Evolutionary conservation across 805 yeast genomes (phyloP), one percentile per base, ranked within the genome.

Genomic region (Metschnikowia drakensbergensis): DNA sequence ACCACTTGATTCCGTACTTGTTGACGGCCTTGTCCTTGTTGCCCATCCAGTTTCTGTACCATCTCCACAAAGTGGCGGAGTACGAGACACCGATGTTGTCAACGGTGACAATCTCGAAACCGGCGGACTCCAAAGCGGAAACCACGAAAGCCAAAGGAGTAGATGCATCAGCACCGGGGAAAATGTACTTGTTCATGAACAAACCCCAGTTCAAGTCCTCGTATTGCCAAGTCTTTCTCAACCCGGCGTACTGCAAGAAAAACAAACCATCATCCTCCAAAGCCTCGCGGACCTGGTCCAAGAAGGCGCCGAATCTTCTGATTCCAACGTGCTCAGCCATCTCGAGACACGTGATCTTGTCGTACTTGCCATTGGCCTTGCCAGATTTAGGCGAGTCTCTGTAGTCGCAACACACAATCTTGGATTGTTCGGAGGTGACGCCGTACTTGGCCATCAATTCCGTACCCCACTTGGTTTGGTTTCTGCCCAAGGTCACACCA

Each of bases 261-360:
- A 89, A 88, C 47, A 87, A 67, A 53, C 96, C 97, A 65, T 89
- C 96, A 64, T 89, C 97, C 59, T 89, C 96, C 66, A 89, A 81
- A 81, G 89, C 82, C 63, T 87, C 88, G 64, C 84, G 79, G 49
- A 88, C 91, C 72, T 90, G 96, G 51, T 74, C 71, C 66, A 89
- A 74, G 75, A 89, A 89, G 22, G 84, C 60, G 44, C 81, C 72
- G 57, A 89, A 86, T 64, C 90, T 83, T 68, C 96, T 81, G 59
- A 89, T 86, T 64, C 97, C 97, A 63, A 89, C 97, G 67, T 89
- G 97, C 77, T 89, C 97, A 31, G 96, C 89, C 97, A 89, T 89
- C 76, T 89, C 96, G 65, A 89, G 75, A 71, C 95, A 87, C 34
- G 96, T 85, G 64, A 89, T 89, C 68, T 88, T 88, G 74, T 89